These are phyloP conservation scores for Metschnikowia amazonensis DNA, from an alignment of 805 yeast species.

Conservation along the genomic window DNA sequence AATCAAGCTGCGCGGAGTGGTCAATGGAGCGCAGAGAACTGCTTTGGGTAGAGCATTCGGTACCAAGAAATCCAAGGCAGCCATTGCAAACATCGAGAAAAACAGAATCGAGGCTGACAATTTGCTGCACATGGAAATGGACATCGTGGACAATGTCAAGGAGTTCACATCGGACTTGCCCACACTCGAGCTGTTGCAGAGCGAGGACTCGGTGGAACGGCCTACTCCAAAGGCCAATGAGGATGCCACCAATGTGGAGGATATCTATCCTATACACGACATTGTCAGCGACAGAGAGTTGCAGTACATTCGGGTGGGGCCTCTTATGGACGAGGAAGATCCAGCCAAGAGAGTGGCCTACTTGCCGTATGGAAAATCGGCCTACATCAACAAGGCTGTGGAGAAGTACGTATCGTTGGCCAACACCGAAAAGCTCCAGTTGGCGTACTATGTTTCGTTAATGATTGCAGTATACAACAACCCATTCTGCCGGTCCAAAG, in stretches of 20 bases:
- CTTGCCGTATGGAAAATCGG: constrained; percentile 61
- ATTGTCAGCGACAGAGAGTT: constrained; percentile 70
- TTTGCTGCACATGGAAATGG: constrained; percentile 68
- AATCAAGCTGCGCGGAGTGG: constrained; percentile 52
- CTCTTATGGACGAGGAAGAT: constrained; percentile 52
- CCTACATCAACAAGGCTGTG: constrained; percentile 49
- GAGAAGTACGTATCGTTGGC: constrained; percentile 35
- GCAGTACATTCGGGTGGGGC: constrained; percentile 57
- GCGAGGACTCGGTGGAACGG: constrained; percentile 59
- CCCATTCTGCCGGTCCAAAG: constrained; percentile 59
- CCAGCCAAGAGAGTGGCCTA: constrained; percentile 47
- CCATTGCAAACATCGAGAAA: constrained; percentile 73
- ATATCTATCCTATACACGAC: constrained; percentile 69
- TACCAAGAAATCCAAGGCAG: constrained; percentile 92
- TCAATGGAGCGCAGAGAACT: constrained; percentile 61
- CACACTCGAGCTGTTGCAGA: constrained; percentile 57
- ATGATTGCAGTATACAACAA: constrained; percentile 75
- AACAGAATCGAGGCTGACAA: constrained; percentile 84
- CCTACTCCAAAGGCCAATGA: constrained; percentile 77
- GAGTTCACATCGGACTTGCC: constrained; percentile 72
- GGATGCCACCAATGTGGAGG: constrained; percentile 79
- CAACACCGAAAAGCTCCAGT: constrained; percentile 56
- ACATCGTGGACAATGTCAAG: constrained; percentile 77
- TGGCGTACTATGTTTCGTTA: constrained; percentile 76
- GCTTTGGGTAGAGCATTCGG: constrained; percentile 95